These are phyloP conservation scores for Rhodotorula taiwanensis DNA, from an alignment of 768 basidiomycete species.

Conservation along the genomic window DNA sequence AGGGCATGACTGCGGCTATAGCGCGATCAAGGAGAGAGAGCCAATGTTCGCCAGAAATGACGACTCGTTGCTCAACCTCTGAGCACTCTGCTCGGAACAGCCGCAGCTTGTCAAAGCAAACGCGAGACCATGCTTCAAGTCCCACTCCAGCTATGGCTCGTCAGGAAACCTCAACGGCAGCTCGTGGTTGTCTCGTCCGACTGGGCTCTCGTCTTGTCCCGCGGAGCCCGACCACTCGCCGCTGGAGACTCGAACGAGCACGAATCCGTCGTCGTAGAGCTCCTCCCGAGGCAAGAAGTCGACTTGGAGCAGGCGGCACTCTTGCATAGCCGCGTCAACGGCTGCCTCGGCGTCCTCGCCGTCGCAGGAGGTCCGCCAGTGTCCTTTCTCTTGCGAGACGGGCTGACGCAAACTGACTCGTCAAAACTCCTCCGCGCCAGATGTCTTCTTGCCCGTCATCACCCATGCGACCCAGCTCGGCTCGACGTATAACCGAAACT, in stretches of 20 bases:
- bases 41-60: too few species aligned
- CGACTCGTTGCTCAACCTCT: too few species aligned
- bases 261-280: slow-evolving; percentile 60
- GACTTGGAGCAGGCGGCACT: slow-evolving; percentile 60
- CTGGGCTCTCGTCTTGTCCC: slow-evolving; percentile 23
- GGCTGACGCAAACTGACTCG: too few species aligned
- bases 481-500: slow-evolving; percentile 48
- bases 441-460: slow-evolving; percentile 78
- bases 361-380: slow-evolving; percentile 26
- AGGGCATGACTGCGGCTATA: slow-evolving; percentile 32
- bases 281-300: slow-evolving; percentile 65
- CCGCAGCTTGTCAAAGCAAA: neutral
- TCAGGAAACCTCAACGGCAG: slow-evolving; percentile 6
- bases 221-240: neutral
- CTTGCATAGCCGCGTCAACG: slow-evolving; percentile 46
- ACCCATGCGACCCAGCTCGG: slow-evolving; percentile 60
- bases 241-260: neutral
- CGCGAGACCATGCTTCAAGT: neutral
- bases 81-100: slow-evolving; percentile 20
- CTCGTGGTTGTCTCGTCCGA: slow-evolving; percentile 15
- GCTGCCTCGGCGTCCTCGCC: slow-evolving; percentile 27
- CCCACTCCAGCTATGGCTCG: slow-evolving; percentile 8
- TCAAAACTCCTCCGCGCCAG: slow-evolving; percentile 48
- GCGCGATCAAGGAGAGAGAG: too few species aligned
- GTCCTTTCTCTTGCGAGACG: too few species aligned